Evolutionary conservation across 495 filamentous ascomycete species (phyloP), one percentile per base, ranked within the genome.

Genomic region (Tetracladium setigerum): DNA sequence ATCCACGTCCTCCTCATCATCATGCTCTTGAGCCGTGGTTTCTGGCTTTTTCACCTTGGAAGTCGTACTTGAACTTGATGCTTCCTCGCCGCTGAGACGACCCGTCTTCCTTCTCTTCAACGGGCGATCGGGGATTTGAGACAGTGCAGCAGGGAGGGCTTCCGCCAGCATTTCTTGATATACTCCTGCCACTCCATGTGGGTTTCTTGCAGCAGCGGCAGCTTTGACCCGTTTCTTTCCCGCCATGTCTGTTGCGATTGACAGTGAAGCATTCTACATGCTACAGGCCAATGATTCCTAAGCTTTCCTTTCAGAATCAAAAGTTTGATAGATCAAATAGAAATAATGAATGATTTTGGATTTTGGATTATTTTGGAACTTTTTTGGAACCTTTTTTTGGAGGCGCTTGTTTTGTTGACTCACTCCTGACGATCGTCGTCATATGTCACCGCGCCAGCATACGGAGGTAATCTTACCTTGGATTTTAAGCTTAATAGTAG

Each of bases 121-220:
- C 9, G 64, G 65, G 17, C 67, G 60, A 49, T 67, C 67, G 24
- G 67, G 63, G 30, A 74, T 67, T 15, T 61, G 31, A 0, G 69
- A 63, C 40, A 60, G 61, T 44, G 68, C 65, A 1, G 53, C 44
- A 12, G 69, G 67, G 40, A 76, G 68, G 22, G 77, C 81, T 57
- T 87, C 82, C 15, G 67, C 69, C 15, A 89, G 67, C 82, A 89
- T 79, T 47, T 87, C 77, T 37, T 62, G 71, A 50, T 86, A 87
- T 0, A 83, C 69, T 37, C 78, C 68, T 1, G 76, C 72, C 24
- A 80, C 65, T 14, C 57, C 56, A 41, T 62, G 47, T 15, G 38
- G 36, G n/a, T 18, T 41, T 30, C 16, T 46, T 19, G 22, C 40
- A 16, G 46, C 7, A 6, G 44, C 44, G 1, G 15, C 36, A 2